These are phyloP conservation scores for Sclerotinia subarctica DNA, from an alignment of 2,329 filamentous ascomycete species.

Conservation along the genomic window DNA sequence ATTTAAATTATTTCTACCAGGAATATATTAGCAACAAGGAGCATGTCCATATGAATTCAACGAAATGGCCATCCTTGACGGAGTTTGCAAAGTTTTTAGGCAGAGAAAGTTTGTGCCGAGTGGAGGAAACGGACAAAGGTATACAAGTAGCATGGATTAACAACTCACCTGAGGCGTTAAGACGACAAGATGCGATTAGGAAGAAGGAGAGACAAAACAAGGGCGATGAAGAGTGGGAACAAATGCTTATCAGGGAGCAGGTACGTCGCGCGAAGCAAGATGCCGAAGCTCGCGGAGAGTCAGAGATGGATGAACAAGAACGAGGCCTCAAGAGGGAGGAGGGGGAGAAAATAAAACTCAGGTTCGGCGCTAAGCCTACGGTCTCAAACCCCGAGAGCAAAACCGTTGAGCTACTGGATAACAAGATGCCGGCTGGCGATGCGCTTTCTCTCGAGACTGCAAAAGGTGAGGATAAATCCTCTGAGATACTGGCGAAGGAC, in stretches of 20 bases:
- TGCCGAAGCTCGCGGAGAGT: slow-evolving; percentile 46
- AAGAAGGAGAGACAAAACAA: slow-evolving; percentile 84
- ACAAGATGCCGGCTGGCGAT: neutral
- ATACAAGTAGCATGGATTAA: slow-evolving; percentile 89
- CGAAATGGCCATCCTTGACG: slow-evolving; percentile 81
- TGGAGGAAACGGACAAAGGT: slow-evolving; percentile 87
- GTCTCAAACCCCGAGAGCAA: slow-evolving; percentile 24
- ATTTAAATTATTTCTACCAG: slow-evolving; percentile 93
- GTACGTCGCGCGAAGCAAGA: slow-evolving; percentile 70
- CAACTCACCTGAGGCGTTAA: slow-evolving; percentile 80
- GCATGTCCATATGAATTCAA: slow-evolving; percentile 92
- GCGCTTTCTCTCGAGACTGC: neutral
- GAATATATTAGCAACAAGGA: slow-evolving; percentile 85
- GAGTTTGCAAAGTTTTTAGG: slow-evolving; percentile 89
- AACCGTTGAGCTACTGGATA: slow-evolving; percentile 1
- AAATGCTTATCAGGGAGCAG: slow-evolving; percentile 78
- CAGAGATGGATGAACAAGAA: slow-evolving; percentile 44
- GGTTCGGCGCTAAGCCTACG: slow-evolving; percentile 50
- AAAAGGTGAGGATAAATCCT: neutral
- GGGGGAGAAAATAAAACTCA: slow-evolving; percentile 73
- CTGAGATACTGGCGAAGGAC: neutral
- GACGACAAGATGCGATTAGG: slow-evolving; percentile 73
- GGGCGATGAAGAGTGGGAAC: slow-evolving; percentile 86
- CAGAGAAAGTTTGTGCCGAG: slow-evolving; percentile 79
- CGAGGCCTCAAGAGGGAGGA: slow-evolving; percentile 58